Base-by-base conservation (phyloP, 768 basidiomycete species). In the Candolleomyces eurysporus region DNA sequence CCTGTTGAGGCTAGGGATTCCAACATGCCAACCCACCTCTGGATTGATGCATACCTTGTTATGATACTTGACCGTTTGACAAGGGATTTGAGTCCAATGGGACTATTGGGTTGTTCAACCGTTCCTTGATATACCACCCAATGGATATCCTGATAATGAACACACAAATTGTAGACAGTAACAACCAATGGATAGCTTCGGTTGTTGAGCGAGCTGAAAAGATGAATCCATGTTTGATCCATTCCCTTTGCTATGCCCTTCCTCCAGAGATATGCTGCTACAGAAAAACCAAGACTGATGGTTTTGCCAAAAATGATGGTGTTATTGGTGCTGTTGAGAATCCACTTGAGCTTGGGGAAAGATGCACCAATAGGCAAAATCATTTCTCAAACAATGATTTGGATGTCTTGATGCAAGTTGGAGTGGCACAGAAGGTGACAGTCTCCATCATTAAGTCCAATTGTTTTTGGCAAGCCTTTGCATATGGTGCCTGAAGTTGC, bases 231-330 rank as follows among this genome's bases (percentile, higher is more conserved):
- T 9, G 36, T 57, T 1, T 43, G 62, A 6, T 16, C 2, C 31
- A 50, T 10, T 64, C 59, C 48, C 4, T 59, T 39, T 67, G 70
- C 5, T 72, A 74, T 56, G 59, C 61, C 39, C 63, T 67, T 1
- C 1, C 49, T 7, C 65, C 67, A 70, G 9, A 74, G 65, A 57
- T 73, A 71, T 4, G 30, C 16, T 3, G 60, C 62, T 6, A 72
- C 45, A 0, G 64, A 69, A 42, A 66, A 68, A 5, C 66, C 68
- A 1, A 72, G 64, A 0, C 50, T 9, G 31, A 74, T 71, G 0
- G 72, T 68, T n/a, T 65, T 60, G 57, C 67, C 66, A 49, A 73
- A 75, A 2, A 75, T 66, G 10, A 74, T 57, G 0, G 67, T 73
- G 19, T 67, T 68, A 42, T 60, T 26, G 4, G 49, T 48, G 5